A percentile compares a stretch with the other conserved stretches of the same genome.
Evolutionary conservation across 75 land plant genomes (phyloP).

Genomic region (Picea glauca): DNA sequence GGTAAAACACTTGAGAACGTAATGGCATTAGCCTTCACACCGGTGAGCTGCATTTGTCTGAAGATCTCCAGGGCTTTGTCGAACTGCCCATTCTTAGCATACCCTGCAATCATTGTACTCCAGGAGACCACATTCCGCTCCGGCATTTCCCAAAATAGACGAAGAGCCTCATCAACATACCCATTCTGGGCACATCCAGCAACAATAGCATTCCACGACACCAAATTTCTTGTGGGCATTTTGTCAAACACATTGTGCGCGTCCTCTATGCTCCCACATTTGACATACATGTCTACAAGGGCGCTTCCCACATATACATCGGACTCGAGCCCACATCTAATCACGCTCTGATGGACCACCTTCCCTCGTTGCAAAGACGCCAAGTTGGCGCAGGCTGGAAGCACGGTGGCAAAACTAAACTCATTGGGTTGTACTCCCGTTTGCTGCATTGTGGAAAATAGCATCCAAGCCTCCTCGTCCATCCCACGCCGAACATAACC

Average conservation of each 20-base stretch:
- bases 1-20: constrained; percentile 10
- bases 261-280: constrained; percentile 13
- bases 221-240: constrained; percentile 1
- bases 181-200: constrained; percentile 17
- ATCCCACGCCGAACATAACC: constrained; percentile 30
- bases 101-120: constrained; percentile 24
- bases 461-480: constrained; percentile 25
- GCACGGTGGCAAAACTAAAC: constrained; percentile 36
- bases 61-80: constrained; percentile 22
- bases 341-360: neutral
- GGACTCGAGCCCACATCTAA: constrained; percentile 5
- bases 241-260: constrained; percentile 15
- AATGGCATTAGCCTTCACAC: constrained; percentile 1
- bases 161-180: constrained; percentile 8
- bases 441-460: constrained; percentile 25
- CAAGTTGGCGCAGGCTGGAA: constrained; percentile 14
- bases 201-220: constrained; percentile 24
- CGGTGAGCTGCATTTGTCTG: constrained; percentile 11
- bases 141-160: constrained; percentile 9
- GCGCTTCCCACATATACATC: constrained; percentile 11
- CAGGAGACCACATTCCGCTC: constrained; percentile 26
- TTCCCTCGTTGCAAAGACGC: constrained; percentile 1
- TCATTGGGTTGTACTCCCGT: constrained; percentile 24
- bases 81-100: constrained; percentile 8
- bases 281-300: constrained; percentile 21